Conservation (phyloP, 805 yeast species). For the Vanderwaltozyma yarrowii region DNA sequence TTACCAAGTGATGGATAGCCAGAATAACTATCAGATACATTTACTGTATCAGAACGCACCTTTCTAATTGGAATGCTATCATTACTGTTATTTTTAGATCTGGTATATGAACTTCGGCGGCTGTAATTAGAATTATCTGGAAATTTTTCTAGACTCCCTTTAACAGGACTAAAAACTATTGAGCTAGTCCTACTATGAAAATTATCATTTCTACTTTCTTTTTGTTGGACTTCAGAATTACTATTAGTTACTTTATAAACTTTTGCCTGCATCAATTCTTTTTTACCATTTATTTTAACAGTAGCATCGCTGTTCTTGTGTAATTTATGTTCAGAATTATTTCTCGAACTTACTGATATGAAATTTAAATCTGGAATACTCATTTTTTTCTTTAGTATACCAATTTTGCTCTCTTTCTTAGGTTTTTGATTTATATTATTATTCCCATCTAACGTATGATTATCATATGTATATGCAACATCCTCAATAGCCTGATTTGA, state of each 20-base stretch:
- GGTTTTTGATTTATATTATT: too few species aligned
- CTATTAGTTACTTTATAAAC: neutral
- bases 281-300: neutral
- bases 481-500: too few species aligned
- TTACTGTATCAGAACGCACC: neutral
- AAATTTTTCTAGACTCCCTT: neutral
- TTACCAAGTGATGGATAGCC: neutral
- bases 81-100: neutral
- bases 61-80: neutral
- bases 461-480: too few species aligned
- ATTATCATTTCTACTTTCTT: too few species aligned
- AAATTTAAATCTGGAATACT: conserved; percentile 2
- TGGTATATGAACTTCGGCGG: neutral
- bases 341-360: neutral
- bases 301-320: neutral
- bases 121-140: neutral
- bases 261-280: neutral
- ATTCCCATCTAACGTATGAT: too few species aligned
- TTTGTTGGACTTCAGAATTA: neutral
- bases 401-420: neutral
- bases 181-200: neutral
- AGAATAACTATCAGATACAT: neutral
- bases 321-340: neutral
- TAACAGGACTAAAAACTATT: neutral
- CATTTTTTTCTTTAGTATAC: conserved; percentile 2